Percentiles rank a stretch among this genome's conserved stretches.
Evolutionary conservation across 345 rosid species (phyloP).

Genomic region (Limnanthes douglasii): DNA sequence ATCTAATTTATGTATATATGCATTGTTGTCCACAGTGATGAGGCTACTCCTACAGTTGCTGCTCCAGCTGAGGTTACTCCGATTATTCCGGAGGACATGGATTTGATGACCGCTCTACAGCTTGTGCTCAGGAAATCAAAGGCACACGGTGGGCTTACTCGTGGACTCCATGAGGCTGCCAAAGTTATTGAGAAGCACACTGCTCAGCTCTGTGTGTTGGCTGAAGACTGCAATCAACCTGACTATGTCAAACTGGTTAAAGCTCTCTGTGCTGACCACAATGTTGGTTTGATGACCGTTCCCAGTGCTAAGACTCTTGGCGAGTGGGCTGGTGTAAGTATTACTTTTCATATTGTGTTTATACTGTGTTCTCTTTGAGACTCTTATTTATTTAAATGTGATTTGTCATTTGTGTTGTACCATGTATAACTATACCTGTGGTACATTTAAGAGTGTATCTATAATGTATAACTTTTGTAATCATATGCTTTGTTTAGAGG

Average conservation of each 20-base stretch:
- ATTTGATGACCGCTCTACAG: constrained; percentile 59
- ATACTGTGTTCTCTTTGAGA: background rate
- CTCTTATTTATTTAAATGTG: background rate
- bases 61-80: constrained; percentile 26
- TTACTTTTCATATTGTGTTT: background rate
- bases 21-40: constrained; percentile 36
- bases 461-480: background rate
- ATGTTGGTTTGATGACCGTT: constrained; percentile 34
- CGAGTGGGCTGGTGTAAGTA: constrained; percentile 86
- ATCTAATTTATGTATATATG: too few relatives aligned
- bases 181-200: constrained; percentile 66
- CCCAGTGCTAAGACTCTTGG: constrained; percentile 70
- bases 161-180: constrained; percentile 58
- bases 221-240: constrained; percentile 73
- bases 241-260: constrained; percentile 57
- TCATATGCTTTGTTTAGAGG: background rate
- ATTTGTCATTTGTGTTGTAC: background rate
- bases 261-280: constrained; percentile 63
- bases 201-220: constrained; percentile 56
- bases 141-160: constrained; percentile 53
- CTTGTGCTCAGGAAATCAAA: constrained; percentile 44
- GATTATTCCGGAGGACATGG: constrained; percentile 42
- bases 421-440: too few relatives aligned
- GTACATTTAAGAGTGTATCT: too few relatives aligned
- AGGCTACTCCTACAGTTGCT: constrained; percentile 24